Percentiles rank a stretch among this genome's conserved stretches.
Conservation (phyloP, 768 basidiomycete genomes). For the Naganishia randhawae region DNA sequence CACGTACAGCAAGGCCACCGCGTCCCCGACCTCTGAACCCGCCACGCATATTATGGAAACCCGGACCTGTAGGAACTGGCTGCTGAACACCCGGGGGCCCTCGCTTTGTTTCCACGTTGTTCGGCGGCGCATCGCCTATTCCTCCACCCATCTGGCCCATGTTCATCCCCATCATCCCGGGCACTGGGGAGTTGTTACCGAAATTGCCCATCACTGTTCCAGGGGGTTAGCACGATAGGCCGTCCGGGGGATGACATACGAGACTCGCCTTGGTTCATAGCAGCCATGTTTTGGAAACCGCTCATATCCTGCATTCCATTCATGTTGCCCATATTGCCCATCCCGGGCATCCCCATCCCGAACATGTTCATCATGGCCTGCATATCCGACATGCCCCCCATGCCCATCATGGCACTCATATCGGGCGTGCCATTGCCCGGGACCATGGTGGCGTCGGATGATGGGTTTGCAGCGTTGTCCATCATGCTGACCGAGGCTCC, state of each 20-base stretch:
- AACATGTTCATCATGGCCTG: conserved; percentile 35
- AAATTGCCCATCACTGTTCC: conserved; percentile 1
- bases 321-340: conserved; percentile 27
- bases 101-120: background rate
- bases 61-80: conserved; percentile 13
- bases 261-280: conserved; percentile 1
- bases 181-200: conserved; percentile 10
- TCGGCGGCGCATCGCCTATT: background rate
- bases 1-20: conserved; percentile 16
- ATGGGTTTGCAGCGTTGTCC: conserved; percentile 28
- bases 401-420: conserved; percentile 81
- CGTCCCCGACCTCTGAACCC: conserved; percentile 27
- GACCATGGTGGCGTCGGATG: conserved; percentile 25
- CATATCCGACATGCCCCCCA: conserved; percentile 55
- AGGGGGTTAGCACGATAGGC: background rate
- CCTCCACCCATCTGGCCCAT: conserved; percentile 3
- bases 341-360: conserved; percentile 26
- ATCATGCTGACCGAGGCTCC: conserved; percentile 36
- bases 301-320: conserved; percentile 22
- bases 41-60: conserved; percentile 7
- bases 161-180: conserved; percentile 5
- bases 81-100: conserved; percentile 3
- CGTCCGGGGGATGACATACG: background rate
- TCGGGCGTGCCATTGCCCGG: conserved; percentile 64
- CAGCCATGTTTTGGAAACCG: conserved; percentile 11